A percentile compares a stretch with the other conserved stretches of the same genome.
Evolutionary conservation across 139 green algal genomes (phyloP).

Genomic region (Tetradesmus obliquus): DNA sequence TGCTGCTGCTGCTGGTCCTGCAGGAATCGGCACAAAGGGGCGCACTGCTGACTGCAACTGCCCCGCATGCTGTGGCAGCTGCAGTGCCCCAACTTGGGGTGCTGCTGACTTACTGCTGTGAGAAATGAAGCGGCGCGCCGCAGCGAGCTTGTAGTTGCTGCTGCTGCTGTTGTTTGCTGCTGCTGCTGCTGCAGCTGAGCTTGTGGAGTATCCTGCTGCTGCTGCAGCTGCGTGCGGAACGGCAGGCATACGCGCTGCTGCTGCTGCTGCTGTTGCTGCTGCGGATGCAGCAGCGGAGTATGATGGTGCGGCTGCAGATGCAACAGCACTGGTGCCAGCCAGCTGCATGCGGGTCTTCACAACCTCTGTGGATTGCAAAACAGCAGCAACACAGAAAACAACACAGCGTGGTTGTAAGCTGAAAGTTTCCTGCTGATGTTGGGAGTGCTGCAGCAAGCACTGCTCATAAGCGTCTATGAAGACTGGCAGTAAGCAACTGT

Average conservation of each 20-base stretch:
- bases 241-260: background rate
- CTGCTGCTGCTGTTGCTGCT: conserved; percentile 54
- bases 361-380: conserved; percentile 64
- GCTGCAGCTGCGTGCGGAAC: background rate
- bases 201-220: background rate
- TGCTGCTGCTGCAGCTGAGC: conserved; percentile 5
- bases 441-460: too few relatives aligned
- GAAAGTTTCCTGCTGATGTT: background rate
- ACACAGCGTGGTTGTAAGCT: background rate
- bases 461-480: too few relatives aligned
- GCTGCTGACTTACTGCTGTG: background rate
- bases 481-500: too few relatives aligned
- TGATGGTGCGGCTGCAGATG: conserved; percentile 39
- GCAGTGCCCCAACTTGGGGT: background rate
- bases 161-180: background rate
- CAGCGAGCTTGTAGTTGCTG: background rate
- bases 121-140: background rate
- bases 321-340: conserved; percentile 20
- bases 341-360: conserved; percentile 86
- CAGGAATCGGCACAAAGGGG: background rate
- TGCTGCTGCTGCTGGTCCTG: conserved; percentile 41
- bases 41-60: background rate
- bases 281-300: background rate
- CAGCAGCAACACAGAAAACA: background rate
- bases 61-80: background rate